Conservation (phyloP, 768 basidiomycete species). For the Lentinula boryana region DNA sequence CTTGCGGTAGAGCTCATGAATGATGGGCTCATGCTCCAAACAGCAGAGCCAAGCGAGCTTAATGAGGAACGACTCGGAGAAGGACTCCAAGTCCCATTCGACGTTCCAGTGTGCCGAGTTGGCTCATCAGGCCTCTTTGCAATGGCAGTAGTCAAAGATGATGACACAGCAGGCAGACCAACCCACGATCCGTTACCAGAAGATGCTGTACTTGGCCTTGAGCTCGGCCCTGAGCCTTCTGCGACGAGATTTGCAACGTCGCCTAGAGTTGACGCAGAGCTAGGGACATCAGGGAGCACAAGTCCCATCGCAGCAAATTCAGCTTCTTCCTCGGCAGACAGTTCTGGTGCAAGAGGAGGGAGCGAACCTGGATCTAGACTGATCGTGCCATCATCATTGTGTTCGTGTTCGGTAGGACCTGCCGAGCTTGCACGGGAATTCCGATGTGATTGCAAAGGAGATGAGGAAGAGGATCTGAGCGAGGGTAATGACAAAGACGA, state of each 20-base stretch:
- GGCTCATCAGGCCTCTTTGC: not conserved
- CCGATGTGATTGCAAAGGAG: not conserved
- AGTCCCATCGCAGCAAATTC: slow-evolving; percentile 45
- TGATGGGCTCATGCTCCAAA: slow-evolving; percentile 4
- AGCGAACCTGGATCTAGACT: not conserved
- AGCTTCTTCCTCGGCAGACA: slow-evolving; percentile 19
- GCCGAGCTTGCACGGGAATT: slow-evolving; percentile 1
- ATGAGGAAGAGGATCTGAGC: not conserved
- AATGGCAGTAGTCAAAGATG: not conserved
- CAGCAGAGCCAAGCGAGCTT: not conserved
- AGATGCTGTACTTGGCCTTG: not conserved
- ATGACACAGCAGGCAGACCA: not conserved
- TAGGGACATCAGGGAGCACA: slow-evolving; percentile 4
- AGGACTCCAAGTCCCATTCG: slow-evolving; percentile 1
- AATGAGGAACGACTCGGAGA: not conserved
- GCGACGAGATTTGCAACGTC: not conserved
- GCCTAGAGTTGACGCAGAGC: not conserved
- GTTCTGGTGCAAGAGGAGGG: not conserved
- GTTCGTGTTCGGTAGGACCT: not conserved
- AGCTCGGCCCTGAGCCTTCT: not conserved
- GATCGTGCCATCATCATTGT: not conserved
- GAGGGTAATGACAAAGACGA: not conserved
- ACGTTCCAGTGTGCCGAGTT: not conserved
- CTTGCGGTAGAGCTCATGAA: slow-evolving; percentile 3
- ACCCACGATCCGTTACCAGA: not conserved